Base-by-base conservation (phyloP, 2,329 filamentous ascomycete genomes). In the Aureobasidium sp. region DNA sequence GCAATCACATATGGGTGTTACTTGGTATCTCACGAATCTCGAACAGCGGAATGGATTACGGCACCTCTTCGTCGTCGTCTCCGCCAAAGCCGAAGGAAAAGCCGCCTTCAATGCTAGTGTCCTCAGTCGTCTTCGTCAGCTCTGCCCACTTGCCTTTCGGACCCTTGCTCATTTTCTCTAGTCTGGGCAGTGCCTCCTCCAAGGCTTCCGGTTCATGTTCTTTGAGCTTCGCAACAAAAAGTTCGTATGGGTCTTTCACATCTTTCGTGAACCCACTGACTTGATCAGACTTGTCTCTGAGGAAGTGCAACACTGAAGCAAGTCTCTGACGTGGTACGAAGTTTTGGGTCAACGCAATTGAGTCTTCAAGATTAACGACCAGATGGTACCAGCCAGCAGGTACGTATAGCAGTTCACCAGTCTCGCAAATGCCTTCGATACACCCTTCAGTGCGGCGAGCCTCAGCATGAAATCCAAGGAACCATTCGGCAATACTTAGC, bases 301-400 rank as follows among this genome's bases (percentile, higher is more conserved):
- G 75, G 69, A 97, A 97, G 1, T 84, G 84, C 59, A 97, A 74
- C 0, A 92, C 92, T 47, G 90, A 85, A 0, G 82, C 79, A 1
- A 97, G 76, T 69, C 93, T 88, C 4, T 85, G 85, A 43, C 76
- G 75, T 0, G 94, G 92, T 13, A 97, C 90, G 71, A 97, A 97
- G 72, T 97, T 97, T 73, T 97, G 93, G 8, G 93, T 97, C 66
- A 97, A 56, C 4, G 93, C 94, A 66, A 97, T 89, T 47, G 89
- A 88, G 13, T 84, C 82, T 68, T 92, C 88, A 1, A 96, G 78
- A 71, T 97, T 97, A 50, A 97, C 87, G 10, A 97, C 94, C 36
- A 97, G 79, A 78, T 97, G 93, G 87, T 94, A 97, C 93, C 93
- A 97, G 6, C 93, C 92, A 57, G 88, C 92, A 0, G 94, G 93